Conservation (phyloP, 441 rosid species). For the Melastoma candidum region DNA sequence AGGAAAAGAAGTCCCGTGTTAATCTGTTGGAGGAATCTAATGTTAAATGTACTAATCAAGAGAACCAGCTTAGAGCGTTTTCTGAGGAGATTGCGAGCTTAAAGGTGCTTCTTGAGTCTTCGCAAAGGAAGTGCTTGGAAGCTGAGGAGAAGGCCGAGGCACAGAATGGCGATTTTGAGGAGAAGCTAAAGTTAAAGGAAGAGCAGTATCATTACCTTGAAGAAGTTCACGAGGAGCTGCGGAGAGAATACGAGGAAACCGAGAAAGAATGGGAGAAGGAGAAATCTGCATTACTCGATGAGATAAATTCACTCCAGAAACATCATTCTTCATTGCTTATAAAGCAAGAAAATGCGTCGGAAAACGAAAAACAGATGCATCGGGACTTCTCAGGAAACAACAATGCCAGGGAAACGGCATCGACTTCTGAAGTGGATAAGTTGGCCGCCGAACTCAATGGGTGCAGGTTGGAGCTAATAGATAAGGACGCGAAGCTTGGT, state of each 20-base stretch:
- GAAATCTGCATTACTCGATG: slow-evolving; percentile 43
- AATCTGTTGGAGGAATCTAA: slow-evolving; percentile 64
- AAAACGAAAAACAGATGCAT: slow-evolving; percentile 55
- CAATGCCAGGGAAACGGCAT: slow-evolving; percentile 8
- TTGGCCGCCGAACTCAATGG: slow-evolving; percentile 35
- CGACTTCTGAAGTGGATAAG: slow-evolving; percentile 11
- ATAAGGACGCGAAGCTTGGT: slow-evolving; percentile 34
- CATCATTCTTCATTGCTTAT: slow-evolving; percentile 41
- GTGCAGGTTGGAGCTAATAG: slow-evolving; percentile 32
- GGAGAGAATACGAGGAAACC: slow-evolving; percentile 29
- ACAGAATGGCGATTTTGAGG: too few relatives aligned
- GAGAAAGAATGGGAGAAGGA: slow-evolving; percentile 73
- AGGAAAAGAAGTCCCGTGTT: slow-evolving; percentile 36
- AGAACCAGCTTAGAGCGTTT: slow-evolving; percentile 47
- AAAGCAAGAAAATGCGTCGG: slow-evolving; percentile 51
- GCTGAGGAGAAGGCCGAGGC: slow-evolving; percentile 31
- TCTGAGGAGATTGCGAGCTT: slow-evolving; percentile 66
- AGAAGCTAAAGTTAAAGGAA: too few relatives aligned
- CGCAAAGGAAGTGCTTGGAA: slow-evolving; percentile 44
- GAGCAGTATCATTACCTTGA: too few relatives aligned
- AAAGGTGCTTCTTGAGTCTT: slow-evolving; percentile 38
- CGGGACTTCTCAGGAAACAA: slow-evolving; percentile 40
- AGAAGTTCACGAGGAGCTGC: slow-evolving; percentile 62
- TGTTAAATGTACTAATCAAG: slow-evolving; percentile 51
- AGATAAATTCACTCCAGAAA: slow-evolving; percentile 50